Evolutionary conservation across 2,329 filamentous ascomycete species (phyloP).

Genomic region (Akanthomyces lecanii): DNA sequence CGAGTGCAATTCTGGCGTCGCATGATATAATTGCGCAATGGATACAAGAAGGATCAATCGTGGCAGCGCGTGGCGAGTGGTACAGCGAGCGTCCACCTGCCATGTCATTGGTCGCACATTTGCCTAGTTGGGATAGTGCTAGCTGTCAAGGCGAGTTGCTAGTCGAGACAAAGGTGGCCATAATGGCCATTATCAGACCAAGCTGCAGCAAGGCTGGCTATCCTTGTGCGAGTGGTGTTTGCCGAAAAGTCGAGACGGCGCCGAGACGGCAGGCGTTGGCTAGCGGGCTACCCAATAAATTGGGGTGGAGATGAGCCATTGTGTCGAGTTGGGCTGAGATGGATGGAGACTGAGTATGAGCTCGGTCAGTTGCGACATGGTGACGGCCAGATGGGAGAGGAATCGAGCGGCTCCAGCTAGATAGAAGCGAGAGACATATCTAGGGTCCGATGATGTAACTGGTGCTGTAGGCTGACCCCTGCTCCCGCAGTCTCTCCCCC

Average conservation of each 20-base stretch:
- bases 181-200: background rate
- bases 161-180: background rate
- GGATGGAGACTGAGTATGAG: background rate
- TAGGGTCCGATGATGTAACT: slow-evolving; percentile 13
- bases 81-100: background rate
- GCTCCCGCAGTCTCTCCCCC: background rate
- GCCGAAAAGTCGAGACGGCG: background rate
- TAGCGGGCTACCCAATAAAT: background rate
- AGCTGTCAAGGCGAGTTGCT: background rate
- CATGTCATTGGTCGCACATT: background rate
- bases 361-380: background rate
- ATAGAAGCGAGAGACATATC: background rate
- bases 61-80: background rate
- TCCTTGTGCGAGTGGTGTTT: background rate
- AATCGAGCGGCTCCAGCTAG: background rate
- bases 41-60: background rate
- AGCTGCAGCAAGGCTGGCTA: background rate
- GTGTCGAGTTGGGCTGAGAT: slow-evolving; percentile 8
- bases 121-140: background rate
- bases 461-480: background rate
- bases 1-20: background rate
- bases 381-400: background rate
- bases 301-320: slow-evolving; percentile 1
- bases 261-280: slow-evolving; percentile 1
- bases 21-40: background rate